These are phyloP conservation scores for Aureobasidium sp. DNA, from an alignment of 2,329 filamentous ascomycete species.

Conservation along the genomic window DNA sequence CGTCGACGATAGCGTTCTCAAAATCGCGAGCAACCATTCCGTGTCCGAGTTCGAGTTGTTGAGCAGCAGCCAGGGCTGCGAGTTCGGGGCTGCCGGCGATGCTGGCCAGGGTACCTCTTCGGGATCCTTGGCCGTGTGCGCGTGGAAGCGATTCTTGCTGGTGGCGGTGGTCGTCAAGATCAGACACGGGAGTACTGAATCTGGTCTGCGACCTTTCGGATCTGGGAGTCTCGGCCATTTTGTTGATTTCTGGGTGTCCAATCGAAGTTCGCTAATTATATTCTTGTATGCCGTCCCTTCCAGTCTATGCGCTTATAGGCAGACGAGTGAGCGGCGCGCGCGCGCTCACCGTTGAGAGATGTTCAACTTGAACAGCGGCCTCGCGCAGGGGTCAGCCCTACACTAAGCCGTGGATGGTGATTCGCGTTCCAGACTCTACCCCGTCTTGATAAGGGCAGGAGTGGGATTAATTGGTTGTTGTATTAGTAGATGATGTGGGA, in stretches of 20 bases:
- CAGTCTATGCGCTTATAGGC: background rate
- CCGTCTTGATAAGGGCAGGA: background rate
- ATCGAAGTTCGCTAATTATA: background rate
- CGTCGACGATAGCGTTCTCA: slow-evolving; percentile 75
- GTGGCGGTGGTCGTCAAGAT: slow-evolving; percentile 80
- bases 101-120: slow-evolving; percentile 67
- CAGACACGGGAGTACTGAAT: slow-evolving; percentile 65
- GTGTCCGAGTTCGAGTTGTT: slow-evolving; percentile 30
- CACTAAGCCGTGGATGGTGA: slow-evolving; percentile 29
- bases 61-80: slow-evolving; percentile 35
- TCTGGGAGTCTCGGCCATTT: slow-evolving; percentile 47
- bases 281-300: background rate
- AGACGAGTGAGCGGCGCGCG: slow-evolving; percentile 42
- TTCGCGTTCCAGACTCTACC: slow-evolving; percentile 8
- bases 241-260: slow-evolving; percentile 22
- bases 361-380: slow-evolving; percentile 43
- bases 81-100: slow-evolving; percentile 41
- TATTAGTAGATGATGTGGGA: slow-evolving; percentile 16
- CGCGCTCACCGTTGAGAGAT: slow-evolving; percentile 43
- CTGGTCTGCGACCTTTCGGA: slow-evolving; percentile 59
- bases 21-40: slow-evolving; percentile 61
- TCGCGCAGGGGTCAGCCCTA: slow-evolving; percentile 38
- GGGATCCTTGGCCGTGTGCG: slow-evolving; percentile 34
- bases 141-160: slow-evolving; percentile 54
- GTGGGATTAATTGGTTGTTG: slow-evolving; percentile 24